A percentile compares a stretch with the other conserved stretches of the same genome.
Conservation (phyloP, 176 grass and related monocot species). For the Musa acuminata region DNA sequence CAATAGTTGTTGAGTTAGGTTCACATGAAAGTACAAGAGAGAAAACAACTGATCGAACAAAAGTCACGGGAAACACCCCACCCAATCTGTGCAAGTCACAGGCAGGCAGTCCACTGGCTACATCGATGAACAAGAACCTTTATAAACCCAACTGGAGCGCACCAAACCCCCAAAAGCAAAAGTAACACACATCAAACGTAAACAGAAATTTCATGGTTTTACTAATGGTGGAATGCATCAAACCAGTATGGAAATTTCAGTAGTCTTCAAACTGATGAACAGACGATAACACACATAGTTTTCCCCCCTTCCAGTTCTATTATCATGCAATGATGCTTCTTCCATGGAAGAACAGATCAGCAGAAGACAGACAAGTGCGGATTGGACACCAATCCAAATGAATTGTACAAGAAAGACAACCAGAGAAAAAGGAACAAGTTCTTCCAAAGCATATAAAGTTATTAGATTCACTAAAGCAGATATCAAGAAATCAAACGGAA, state of each 20-base stretch:
- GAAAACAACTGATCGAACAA: slow-evolving; percentile 35
- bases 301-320: background rate
- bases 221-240: background rate
- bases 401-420: background rate
- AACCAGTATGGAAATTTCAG: background rate
- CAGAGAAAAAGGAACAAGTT: background rate
- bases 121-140: slow-evolving; percentile 43
- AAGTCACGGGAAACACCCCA: slow-evolving; percentile 47
- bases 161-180: background rate
- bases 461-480: background rate
- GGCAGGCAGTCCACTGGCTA: slow-evolving; percentile 24
- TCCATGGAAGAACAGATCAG: too few species aligned
- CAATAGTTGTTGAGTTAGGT: slow-evolving; percentile 37
- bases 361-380: too few species aligned
- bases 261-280: too few species aligned
- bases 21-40: slow-evolving; percentile 66
- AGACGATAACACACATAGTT: background rate
- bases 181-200: background rate
- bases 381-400: background rate
- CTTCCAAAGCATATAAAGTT: background rate
- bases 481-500: background rate
- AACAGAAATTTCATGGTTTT: background rate
- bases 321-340: background rate
- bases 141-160: background rate
- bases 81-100: slow-evolving; percentile 35